Conservation (phyloP, 805 yeast genomes). For the Candida sonorensis region DNA sequence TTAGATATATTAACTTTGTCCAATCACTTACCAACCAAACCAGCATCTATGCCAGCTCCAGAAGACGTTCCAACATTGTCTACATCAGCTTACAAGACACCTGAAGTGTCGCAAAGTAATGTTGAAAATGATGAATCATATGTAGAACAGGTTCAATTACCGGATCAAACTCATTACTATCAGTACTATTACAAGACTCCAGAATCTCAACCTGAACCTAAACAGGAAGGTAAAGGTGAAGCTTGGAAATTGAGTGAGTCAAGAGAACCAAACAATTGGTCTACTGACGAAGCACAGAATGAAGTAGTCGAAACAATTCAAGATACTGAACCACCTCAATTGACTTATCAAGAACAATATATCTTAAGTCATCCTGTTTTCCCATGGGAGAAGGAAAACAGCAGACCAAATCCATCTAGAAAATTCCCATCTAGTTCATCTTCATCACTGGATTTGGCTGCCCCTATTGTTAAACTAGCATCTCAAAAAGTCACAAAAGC, state of each 20-base stretch:
- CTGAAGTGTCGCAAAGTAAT: too few relatives aligned
- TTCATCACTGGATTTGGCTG: too few relatives aligned
- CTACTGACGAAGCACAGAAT: conserved; percentile 2
- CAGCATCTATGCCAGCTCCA: conserved; percentile 7
- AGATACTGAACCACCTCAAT: too few relatives aligned
- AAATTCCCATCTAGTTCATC: not conserved
- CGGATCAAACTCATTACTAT: conserved; percentile 6
- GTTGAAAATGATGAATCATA: too few relatives aligned
- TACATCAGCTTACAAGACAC: not conserved
- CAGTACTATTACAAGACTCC: conserved; percentile 17
- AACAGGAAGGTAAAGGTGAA: conserved; percentile 25
- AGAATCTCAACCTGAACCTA: conserved; percentile 19
- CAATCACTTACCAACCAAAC: conserved; percentile 14
- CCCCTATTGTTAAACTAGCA: too few relatives aligned
- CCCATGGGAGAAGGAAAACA: conserved; percentile 27
- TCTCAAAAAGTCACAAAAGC: not conserved
- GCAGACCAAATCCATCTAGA: not conserved
- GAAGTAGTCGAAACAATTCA: too few relatives aligned
- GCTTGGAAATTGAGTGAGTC: conserved; percentile 26
- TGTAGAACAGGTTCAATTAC: not conserved
- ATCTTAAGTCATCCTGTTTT: conserved; percentile 26
- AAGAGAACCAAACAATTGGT: conserved; percentile 14
- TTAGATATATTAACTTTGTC: conserved; percentile 15
- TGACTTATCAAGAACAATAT: conserved; percentile 12
- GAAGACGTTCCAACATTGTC: not conserved